These are phyloP conservation scores for Diplodia seriata DNA, from an alignment of 2,329 filamentous ascomycete species.

Conservation along the genomic window DNA sequence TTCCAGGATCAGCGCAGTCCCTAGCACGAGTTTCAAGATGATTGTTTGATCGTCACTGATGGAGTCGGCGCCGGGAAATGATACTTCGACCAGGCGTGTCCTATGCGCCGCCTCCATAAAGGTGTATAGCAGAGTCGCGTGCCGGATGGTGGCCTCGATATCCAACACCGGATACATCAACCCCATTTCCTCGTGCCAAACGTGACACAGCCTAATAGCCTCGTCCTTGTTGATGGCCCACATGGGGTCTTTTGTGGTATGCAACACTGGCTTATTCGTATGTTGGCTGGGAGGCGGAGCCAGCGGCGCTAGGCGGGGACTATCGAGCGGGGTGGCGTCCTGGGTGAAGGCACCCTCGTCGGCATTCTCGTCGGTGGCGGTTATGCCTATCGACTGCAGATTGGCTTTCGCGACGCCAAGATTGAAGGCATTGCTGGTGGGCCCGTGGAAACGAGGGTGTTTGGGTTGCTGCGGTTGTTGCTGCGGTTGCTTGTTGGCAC, in stretches of 20 bases:
- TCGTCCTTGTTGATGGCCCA: slow-evolving; percentile 81
- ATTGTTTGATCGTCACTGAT: slow-evolving; percentile 70
- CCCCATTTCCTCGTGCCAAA: slow-evolving; percentile 90
- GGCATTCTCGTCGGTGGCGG: slow-evolving; percentile 65
- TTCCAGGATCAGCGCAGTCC: slow-evolving; percentile 78
- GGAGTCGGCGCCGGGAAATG: slow-evolving; percentile 62
- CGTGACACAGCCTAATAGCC: slow-evolving; percentile 75
- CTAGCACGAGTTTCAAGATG: slow-evolving; percentile 82
- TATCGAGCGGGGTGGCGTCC: slow-evolving; percentile 60
- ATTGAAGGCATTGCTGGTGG: slow-evolving; percentile 84
- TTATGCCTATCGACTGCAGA: slow-evolving; percentile 87
- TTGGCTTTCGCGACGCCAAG: slow-evolving; percentile 87
- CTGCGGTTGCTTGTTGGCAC: slow-evolving; percentile 36
- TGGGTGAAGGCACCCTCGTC: slow-evolving; percentile 64
- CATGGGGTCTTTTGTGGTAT: slow-evolving; percentile 73
- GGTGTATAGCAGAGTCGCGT: slow-evolving; percentile 72
- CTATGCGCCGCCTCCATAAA: slow-evolving; percentile 74
- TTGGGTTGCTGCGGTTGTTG: slow-evolving; percentile 39
- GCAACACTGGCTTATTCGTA: slow-evolving; percentile 40
- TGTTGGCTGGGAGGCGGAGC: slow-evolving; percentile 35
- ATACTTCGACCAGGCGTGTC: slow-evolving; percentile 63
- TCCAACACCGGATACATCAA: slow-evolving; percentile 90
- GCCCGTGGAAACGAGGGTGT: slow-evolving; percentile 76
- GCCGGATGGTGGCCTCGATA: slow-evolving; percentile 72
- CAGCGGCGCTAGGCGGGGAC: slow-evolving; percentile 48